A percentile compares a stretch with the other conserved stretches of the same genome.
Evolutionary conservation across 2,329 filamentous ascomycete genomes (phyloP).

Genomic region (Nigrospora oryzae): DNA sequence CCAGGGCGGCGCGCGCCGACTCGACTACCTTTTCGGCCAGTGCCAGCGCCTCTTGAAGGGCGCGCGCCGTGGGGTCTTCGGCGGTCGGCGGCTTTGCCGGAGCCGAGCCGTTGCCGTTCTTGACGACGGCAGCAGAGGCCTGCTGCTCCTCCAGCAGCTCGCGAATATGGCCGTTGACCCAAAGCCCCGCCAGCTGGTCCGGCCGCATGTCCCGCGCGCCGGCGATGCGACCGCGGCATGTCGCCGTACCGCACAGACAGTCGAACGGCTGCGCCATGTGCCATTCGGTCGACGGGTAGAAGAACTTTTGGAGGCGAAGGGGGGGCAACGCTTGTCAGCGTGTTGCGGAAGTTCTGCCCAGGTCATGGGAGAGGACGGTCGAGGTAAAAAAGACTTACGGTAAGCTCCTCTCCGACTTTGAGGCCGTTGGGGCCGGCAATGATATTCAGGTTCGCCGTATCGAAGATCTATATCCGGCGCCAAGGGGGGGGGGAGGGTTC

Average conservation of each 20-base stretch:
- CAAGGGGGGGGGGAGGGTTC: background rate
- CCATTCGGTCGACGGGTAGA: constrained; percentile 72
- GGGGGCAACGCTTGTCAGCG: no score
- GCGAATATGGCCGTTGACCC: constrained; percentile 54
- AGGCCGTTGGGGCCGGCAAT: constrained; percentile 50
- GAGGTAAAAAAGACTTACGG: constrained; percentile 24
- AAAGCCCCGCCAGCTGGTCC: constrained; percentile 46
- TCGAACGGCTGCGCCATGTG: constrained; percentile 63
- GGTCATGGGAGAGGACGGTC: no score
- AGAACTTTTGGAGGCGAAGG: constrained; percentile 39
- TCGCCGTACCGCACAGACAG: constrained; percentile 49
- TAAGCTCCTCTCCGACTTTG: constrained; percentile 47
- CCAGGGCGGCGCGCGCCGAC: constrained; percentile 33
- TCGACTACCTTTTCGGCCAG: constrained; percentile 39
- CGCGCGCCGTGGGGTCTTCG: constrained; percentile 30
- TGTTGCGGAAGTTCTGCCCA: no score
- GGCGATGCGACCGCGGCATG: constrained; percentile 52
- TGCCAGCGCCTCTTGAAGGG: constrained; percentile 31
- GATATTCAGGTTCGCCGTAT: constrained; percentile 47
- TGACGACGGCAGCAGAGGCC: constrained; percentile 7
- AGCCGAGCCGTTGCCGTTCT: constrained; percentile 8
- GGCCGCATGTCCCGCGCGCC: constrained; percentile 54
- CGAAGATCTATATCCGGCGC: constrained; percentile 41
- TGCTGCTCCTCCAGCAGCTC: constrained; percentile 39
- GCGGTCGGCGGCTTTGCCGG: background rate